Evolutionary conservation across 805 yeast genomes (phyloP).

Genomic region (Nakazawaea sp.): DNA sequence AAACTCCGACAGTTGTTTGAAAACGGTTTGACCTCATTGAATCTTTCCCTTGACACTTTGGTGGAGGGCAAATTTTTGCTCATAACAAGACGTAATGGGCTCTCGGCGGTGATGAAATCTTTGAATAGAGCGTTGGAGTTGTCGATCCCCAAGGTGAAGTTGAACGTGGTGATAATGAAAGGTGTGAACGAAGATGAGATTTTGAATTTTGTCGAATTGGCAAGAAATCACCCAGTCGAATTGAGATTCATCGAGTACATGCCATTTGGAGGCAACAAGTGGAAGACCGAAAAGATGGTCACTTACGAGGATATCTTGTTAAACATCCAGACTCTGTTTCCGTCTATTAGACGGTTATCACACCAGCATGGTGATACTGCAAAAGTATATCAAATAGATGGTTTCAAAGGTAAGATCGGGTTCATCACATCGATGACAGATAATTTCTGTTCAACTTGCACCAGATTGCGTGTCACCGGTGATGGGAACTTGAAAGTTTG

Average conservation of each 20-base stretch:
- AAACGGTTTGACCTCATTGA: conserved; percentile 39
- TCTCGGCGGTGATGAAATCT: conserved; percentile 35
- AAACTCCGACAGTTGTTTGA: conserved; percentile 34
- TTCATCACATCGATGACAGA: conserved; percentile 52
- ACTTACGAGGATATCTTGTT: conserved; percentile 35
- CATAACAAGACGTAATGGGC: conserved; percentile 45
- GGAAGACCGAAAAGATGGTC: conserved; percentile 39
- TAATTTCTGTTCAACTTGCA: conserved; percentile 45
- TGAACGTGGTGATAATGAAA: conserved; percentile 44
- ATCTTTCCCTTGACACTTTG: conserved; percentile 42
- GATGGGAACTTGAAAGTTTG: conserved; percentile 53
- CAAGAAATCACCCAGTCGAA: conserved; percentile 32
- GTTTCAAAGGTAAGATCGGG: conserved; percentile 38
- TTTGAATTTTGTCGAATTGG: conserved; percentile 35
- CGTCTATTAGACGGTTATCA: conserved; percentile 16
- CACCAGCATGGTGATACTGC: conserved; percentile 42
- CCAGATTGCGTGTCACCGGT: conserved; percentile 42
- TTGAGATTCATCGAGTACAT: conserved; percentile 50
- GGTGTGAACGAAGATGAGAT: conserved; percentile 46
- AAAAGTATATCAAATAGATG: conserved; percentile 34
- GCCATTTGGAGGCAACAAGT: conserved; percentile 53
- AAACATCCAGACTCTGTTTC: conserved; percentile 24
- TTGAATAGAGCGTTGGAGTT: conserved; percentile 35
- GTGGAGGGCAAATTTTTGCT: conserved; percentile 42
- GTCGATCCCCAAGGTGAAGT: conserved; percentile 37